A percentile compares a stretch with the other conserved stretches of the same genome.
Evolutionary conservation across 352 stramenopile species (phyloP).

Genomic region (Phytopythium mirpurense): DNA sequence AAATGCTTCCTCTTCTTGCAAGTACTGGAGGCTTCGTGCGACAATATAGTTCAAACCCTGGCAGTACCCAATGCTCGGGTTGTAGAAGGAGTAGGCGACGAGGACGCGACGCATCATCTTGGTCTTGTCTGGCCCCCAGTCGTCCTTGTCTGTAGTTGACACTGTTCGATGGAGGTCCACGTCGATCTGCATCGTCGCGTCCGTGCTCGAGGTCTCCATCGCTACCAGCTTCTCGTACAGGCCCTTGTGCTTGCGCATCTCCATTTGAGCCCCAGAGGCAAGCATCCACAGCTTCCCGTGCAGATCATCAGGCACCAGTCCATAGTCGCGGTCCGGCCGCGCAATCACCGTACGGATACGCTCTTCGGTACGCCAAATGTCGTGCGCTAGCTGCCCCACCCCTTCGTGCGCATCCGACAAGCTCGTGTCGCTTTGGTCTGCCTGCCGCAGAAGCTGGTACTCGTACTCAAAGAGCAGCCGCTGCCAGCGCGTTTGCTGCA

Average conservation of each 20-base stretch:
- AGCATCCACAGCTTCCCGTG: constrained; percentile 84
- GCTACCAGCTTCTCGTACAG: constrained; percentile 49
- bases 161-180: constrained; percentile 80
- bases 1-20: constrained; percentile 75
- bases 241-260: constrained; percentile 57
- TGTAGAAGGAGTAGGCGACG: constrained; percentile 81
- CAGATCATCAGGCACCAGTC: constrained; percentile 50
- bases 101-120: constrained; percentile 74
- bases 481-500: constrained; percentile 60
- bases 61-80: constrained; percentile 80
- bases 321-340: constrained; percentile 48
- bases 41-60: constrained; percentile 89
- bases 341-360: constrained; percentile 65
- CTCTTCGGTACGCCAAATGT: constrained; percentile 81
- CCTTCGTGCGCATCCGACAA: constrained; percentile 36
- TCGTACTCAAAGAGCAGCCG: constrained; percentile 63
- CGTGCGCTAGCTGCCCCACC: constrained; percentile 58
- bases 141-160: constrained; percentile 44
- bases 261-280: constrained; percentile 55
- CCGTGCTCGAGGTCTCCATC: constrained; percentile 49
- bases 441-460: constrained; percentile 51
- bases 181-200: constrained; percentile 80
- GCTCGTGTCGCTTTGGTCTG: constrained; percentile 21
- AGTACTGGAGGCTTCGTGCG: constrained; percentile 55
- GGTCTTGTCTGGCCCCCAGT: constrained; percentile 65